A percentile compares a stretch with the other conserved stretches of the same genome.
phyloP scores from a whole-genome alignment of 768 basidiomycete species.

The Boletus pseudopeckii region DNA sequence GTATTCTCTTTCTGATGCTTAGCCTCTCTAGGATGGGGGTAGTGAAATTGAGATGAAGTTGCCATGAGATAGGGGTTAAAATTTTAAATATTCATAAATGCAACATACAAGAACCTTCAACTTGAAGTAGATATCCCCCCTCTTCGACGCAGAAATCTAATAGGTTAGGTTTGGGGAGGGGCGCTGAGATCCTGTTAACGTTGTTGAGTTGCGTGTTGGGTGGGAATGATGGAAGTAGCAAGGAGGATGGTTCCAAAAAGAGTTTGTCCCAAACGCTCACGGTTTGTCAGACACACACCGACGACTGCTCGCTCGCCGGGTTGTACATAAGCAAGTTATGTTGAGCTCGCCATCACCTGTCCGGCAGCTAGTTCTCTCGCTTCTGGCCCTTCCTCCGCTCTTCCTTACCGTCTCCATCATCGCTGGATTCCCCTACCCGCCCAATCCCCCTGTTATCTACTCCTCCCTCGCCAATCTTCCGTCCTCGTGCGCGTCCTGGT shows the following conservation, averaged over 20 bases:
- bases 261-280: no score
- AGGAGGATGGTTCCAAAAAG: neutral
- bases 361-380: constrained; percentile 31
- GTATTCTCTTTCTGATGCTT: no score
- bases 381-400: constrained; percentile 59
- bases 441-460: constrained; percentile 46
- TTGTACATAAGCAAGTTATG: constrained; percentile 3
- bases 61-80: neutral
- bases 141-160: neutral
- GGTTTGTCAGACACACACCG: no score
- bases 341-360: constrained; percentile 10
- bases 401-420: constrained; percentile 60
- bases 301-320: neutral
- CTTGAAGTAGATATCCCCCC: neutral
- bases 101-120: neutral
- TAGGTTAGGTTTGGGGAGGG: no score
- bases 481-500: constrained; percentile 52
- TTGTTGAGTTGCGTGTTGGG: neutral
- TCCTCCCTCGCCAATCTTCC: constrained; percentile 62
- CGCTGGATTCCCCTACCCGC: constrained; percentile 62
- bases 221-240: no score
- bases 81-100: neutral
- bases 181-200: neutral
- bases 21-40: neutral
- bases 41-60: neutral